phyloP scores from a whole-genome alignment of 768 basidiomycete species.

The Tricholoma furcatifolium region DNA sequence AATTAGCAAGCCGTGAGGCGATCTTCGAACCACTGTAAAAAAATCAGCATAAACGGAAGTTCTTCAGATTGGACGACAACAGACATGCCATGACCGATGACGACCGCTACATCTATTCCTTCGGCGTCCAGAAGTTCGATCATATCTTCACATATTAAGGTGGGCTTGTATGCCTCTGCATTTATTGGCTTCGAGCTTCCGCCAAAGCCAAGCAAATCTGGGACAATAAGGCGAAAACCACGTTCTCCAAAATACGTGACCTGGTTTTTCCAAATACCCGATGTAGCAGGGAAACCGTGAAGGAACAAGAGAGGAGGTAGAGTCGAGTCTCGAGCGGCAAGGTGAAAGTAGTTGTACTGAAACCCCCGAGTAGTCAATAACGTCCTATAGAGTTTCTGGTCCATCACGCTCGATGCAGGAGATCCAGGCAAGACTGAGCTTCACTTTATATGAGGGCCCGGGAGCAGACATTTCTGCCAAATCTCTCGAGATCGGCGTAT shows the following conservation, averaged over 20 bases:
- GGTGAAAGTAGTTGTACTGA: conserved; percentile 37
- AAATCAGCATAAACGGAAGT: not conserved
- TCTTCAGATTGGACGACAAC: not conserved
- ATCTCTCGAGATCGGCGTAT: too few species aligned
- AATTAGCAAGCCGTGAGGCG: conserved; percentile 36
- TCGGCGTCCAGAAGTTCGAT: conserved; percentile 42
- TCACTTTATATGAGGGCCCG: too few species aligned
- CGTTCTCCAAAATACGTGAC: conserved; percentile 34
- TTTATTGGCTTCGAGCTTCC: conserved; percentile 45
- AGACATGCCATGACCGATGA: conserved; percentile 41
- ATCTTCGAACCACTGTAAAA: conserved; percentile 35
- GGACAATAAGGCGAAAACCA: conserved; percentile 46
- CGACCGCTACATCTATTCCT: conserved; percentile 30
- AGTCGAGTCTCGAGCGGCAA: conserved; percentile 22
- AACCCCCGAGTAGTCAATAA: conserved; percentile 35
- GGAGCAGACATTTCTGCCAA: too few species aligned
- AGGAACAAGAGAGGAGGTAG: conserved; percentile 39
- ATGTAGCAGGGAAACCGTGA: conserved; percentile 47
- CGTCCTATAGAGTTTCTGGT: conserved; percentile 25
- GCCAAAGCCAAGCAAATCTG: conserved; percentile 53
- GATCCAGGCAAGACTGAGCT: not conserved
- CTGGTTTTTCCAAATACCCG: conserved; percentile 38
- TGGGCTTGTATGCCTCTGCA: conserved; percentile 33
- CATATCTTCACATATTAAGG: conserved; percentile 38
- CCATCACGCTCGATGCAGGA: not conserved